Base-by-base conservation (phyloP, 805 yeast genomes). In the Spathaspora boniae region DNA sequence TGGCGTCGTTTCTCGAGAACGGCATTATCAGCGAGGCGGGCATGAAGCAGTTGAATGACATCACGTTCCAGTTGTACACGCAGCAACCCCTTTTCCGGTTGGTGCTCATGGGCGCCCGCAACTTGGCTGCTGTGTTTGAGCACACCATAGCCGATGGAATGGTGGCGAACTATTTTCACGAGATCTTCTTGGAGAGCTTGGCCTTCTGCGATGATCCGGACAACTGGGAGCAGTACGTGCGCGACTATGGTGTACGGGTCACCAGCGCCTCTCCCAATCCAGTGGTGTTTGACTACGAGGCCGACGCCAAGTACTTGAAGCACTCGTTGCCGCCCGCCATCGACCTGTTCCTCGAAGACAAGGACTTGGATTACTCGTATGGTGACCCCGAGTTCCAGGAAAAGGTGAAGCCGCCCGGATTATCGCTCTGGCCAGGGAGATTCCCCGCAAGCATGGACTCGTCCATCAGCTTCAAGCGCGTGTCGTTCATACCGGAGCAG, bases 71-170 rank as follows among this genome's bases (percentile, higher is more conserved):
- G 0, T 44, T 58, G 24, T 47, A 52, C 31, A 36, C 28, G 9
- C 48, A 58, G 5, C 40, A 40, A 27, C 66, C 67, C 5, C 46
- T 61, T 15, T 53, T 65, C 44, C 54, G 51, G 30, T 23, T 63
- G 23, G 22, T 58, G 14, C 26, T 63, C 7, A 34, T 50, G 2
- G 62, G 58, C 1, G 34, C 43, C 2, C 37, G 37, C 16, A 42
- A 51, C 20, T 34, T 65, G 16, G 49, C 55, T 4, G 58, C 37
- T 3, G 48, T 50, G 0, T 54, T 60, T 16, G 72, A 65, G 33
- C 72, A 65, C 42, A 56, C 68, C 5, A 49, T 62, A 9, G 56
- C 56, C n/a, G 71, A 65, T 40, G 71, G 70, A 1, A 45, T 63
- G 5, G 65, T 54, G 7, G 69, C 59, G 0, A 47, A 45, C 20